Evolutionary conservation across 78 protist genomes (phyloP).

Genomic region (Pelomyxa schiedti): DNA sequence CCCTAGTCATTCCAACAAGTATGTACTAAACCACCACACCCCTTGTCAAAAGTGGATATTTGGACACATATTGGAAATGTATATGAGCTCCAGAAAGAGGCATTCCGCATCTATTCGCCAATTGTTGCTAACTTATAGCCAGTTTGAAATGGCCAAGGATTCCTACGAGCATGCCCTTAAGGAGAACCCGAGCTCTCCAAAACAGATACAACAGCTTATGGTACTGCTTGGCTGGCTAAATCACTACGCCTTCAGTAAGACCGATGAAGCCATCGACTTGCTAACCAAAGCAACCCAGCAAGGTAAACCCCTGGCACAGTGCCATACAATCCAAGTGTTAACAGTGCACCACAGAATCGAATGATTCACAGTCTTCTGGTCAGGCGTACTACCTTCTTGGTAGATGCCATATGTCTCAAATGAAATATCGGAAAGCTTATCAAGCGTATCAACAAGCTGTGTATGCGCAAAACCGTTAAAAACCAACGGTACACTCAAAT

Average conservation of each 20-base stretch:
- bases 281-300: no score
- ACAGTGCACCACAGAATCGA: no score
- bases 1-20: slow-evolving; percentile 52
- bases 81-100: slow-evolving; percentile 68
- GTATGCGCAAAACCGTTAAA: no score
- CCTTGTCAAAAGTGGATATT: slow-evolving; percentile 56
- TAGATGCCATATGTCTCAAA: slow-evolving; percentile 66
- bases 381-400: slow-evolving; percentile 77
- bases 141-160: slow-evolving; percentile 38
- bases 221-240: slow-evolving; percentile 76
- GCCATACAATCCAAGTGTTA: no score
- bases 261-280: slow-evolving; percentile 33
- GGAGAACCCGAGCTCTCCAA: slow-evolving; percentile 40
- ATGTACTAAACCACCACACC: slow-evolving; percentile 43
- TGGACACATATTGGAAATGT: slow-evolving; percentile 79
- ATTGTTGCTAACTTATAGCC: no score
- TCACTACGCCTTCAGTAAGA: slow-evolving; percentile 47
- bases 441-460: slow-evolving; percentile 76
- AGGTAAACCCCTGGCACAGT: no score
- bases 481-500: no score
- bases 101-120: no score
- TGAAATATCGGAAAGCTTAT: slow-evolving; percentile 62
- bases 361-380: no score
- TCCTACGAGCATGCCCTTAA: slow-evolving; percentile 63
- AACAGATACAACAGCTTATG: slow-evolving; percentile 63